Base-by-base conservation (phyloP, 202 grass and related monocot species). In the Brachypodium distachyon region DNA sequence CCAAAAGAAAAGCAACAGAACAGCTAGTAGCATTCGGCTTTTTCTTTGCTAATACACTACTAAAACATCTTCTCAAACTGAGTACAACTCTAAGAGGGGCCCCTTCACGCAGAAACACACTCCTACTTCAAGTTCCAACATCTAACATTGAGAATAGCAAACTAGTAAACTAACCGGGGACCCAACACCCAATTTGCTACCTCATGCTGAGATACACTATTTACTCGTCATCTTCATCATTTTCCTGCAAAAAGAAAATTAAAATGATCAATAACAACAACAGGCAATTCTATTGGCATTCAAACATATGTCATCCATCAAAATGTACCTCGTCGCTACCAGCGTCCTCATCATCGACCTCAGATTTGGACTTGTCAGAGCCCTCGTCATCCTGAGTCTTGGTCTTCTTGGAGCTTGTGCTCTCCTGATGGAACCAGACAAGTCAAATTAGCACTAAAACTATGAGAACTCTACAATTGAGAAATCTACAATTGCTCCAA, bases 281-380 rank as follows among this genome's bases (percentile, higher is more conserved):
- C 2, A 12, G 9, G 8, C 2, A 54, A 77, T 31, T 42, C 26
- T 58, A 80, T 54, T 26, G 17, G 44, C 17, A 69, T 17, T 32
- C 28, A 46, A 22, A 37, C 31, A 70, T 3, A 47, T 18, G 54
- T 52, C 55, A 58, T 47, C 55, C 59, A 84, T 13, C 10, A 25
- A 22, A 47, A 44, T n/a, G 13, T 77, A 88, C 86, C 72, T 88
- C 90, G 0, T 90, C 90, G 2, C 85, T 90, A 8, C 79, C 87
- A 41, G 39, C 80, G 54, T 73, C 84, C 12, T 97, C 94, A 8
- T 97, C 94, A 18, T 96, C 89, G 1, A 93, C 80, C 76, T 97
- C 91, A 3, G 90, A 93, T 53, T 94, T 92, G 14, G 94, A 87
- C 39, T 90, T 94, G 85, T 94, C 91, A 36, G 88, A 90, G 21